Conservation (phyloP, 495 filamentous ascomycete genomes). For the Aspergillus haitiensis region DNA sequence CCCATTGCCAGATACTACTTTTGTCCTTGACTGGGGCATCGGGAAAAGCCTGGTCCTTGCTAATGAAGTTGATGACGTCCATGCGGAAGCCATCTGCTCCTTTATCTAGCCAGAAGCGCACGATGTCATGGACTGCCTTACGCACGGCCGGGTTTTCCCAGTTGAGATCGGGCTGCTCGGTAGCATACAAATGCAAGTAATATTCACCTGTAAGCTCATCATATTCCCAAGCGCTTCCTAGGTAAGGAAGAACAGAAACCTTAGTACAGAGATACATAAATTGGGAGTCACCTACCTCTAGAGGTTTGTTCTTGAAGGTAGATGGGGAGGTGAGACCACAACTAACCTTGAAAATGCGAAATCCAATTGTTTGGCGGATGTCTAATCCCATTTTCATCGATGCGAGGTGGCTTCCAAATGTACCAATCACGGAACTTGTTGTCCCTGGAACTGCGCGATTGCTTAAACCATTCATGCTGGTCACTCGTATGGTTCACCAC, state of each 20-base stretch:
- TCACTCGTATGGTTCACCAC: constrained; percentile 82
- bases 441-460: constrained; percentile 60
- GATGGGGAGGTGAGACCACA: no score
- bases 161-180: constrained; percentile 71
- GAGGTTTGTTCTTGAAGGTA: no score
- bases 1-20: constrained; percentile 53
- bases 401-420: constrained; percentile 64
- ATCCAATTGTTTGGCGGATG: constrained; percentile 72
- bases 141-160: constrained; percentile 66
- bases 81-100: constrained; percentile 70
- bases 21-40: constrained; percentile 61
- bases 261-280: no score
- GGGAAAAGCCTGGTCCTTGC: constrained; percentile 59
- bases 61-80: constrained; percentile 66
- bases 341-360: constrained; percentile 54
- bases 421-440: constrained; percentile 69
- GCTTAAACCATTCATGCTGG: constrained; percentile 72
- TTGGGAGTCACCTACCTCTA: no score
- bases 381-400: constrained; percentile 57
- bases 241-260: not conserved
- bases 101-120: constrained; percentile 72
- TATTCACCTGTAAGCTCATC: constrained; percentile 66
- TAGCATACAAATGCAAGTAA: constrained; percentile 67
- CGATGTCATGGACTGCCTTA: constrained; percentile 64
- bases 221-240: constrained; percentile 63